These are phyloP conservation scores for Roridomyces roridus DNA, from an alignment of 768 basidiomycete genomes.

Conservation along the genomic window DNA sequence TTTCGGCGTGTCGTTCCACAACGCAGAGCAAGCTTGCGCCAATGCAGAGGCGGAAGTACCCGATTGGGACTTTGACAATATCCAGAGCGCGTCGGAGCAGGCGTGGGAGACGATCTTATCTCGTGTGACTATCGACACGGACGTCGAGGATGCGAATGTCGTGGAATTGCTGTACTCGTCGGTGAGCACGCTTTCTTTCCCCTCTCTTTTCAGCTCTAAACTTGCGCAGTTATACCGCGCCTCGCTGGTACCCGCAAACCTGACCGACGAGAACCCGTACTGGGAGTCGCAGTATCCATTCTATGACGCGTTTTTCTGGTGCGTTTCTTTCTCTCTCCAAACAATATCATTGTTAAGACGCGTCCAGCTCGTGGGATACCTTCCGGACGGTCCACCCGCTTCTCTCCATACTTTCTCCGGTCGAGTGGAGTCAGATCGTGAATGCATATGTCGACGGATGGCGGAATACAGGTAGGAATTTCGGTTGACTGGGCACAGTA, in stretches of 20 bases:
- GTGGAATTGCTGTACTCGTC: constrained; percentile 56
- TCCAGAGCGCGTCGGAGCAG: constrained; percentile 41
- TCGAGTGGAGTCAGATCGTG: constrained; percentile 54
- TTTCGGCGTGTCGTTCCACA: constrained; percentile 64
- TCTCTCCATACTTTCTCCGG: constrained; percentile 50
- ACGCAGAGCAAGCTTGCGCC: constrained; percentile 56
- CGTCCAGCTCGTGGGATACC: constrained; percentile 58
- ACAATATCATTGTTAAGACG: too few relatives aligned
- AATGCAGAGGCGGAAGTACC: constrained; percentile 64
- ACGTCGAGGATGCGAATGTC: constrained; percentile 46
- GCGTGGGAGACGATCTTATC: constrained; percentile 52
- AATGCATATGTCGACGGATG: constrained; percentile 58
- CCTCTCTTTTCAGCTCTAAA: too few relatives aligned
- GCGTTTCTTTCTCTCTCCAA: constrained; percentile 19
- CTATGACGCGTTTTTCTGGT: constrained; percentile 60
- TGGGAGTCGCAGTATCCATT: constrained; percentile 54
- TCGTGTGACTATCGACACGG: constrained; percentile 41
- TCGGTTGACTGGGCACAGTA: not conserved
- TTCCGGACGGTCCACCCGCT: constrained; percentile 60
- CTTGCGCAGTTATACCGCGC: constrained; percentile 53
- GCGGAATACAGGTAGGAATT: constrained; percentile 45
- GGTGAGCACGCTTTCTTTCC: constrained; percentile 30
- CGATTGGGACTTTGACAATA: constrained; percentile 50
- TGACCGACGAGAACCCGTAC: constrained; percentile 57
- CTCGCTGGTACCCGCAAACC: constrained; percentile 56